These are phyloP conservation scores for Lachnellula subtilissima DNA, from an alignment of 2,329 filamentous ascomycete species.

Conservation along the genomic window DNA sequence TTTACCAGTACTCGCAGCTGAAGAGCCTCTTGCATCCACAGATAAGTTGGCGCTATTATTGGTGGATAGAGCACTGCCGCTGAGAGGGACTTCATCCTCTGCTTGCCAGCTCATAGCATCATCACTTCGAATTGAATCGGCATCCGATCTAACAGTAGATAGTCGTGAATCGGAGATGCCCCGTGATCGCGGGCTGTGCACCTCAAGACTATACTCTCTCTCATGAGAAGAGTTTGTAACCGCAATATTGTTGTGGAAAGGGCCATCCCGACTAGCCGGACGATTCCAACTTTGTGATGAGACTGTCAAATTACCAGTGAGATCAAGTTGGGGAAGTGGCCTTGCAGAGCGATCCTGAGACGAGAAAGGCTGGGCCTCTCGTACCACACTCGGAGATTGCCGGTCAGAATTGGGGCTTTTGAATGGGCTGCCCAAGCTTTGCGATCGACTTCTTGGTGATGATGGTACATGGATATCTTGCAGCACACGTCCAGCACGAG, in stretches of 20 bases:
- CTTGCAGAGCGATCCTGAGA: constrained; percentile 14
- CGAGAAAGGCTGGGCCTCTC: constrained; percentile 14
- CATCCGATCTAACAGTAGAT: constrained; percentile 8
- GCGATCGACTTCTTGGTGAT: constrained; percentile 28
- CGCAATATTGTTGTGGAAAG: constrained; percentile 18
- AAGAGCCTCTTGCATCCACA: not conserved
- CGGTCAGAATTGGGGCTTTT: constrained; percentile 28
- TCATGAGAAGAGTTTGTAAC: constrained; percentile 21
- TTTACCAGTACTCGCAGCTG: not conserved
- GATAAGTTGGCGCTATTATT: constrained; percentile 5
- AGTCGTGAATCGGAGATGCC: constrained; percentile 14
- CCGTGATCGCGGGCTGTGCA: constrained; percentile 9
- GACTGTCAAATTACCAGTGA: constrained; percentile 15
- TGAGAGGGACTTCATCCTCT: constrained; percentile 17
- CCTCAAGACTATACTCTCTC: constrained; percentile 22
- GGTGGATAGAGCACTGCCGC: constrained; percentile 1
- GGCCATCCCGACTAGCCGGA: constrained; percentile 21
- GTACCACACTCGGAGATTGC: constrained; percentile 19
- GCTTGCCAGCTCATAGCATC: constrained; percentile 30
- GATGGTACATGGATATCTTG: constrained; percentile 30
- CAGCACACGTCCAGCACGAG: constrained; percentile 30
- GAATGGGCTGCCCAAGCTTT: constrained; percentile 32
- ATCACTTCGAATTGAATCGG: constrained; percentile 14
- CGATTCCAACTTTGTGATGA: constrained; percentile 10
- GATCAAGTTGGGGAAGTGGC: constrained; percentile 20